Conservation (phyloP, 2,329 filamentous ascomycete genomes). For the Zelopaecilomyces penicillatus region DNA sequence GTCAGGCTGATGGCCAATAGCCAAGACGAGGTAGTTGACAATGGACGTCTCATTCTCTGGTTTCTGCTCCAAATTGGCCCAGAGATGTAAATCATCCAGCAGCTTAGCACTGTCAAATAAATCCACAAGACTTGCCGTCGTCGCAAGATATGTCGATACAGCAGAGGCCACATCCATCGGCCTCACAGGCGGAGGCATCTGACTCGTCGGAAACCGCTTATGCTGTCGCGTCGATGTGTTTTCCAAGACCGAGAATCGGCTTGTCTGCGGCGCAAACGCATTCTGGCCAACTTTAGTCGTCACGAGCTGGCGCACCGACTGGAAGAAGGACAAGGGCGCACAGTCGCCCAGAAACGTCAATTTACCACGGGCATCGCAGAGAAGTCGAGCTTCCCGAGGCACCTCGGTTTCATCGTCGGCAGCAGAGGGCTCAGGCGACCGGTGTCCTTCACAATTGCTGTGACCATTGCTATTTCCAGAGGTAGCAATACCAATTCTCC, state of each 20-base stretch:
- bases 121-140: constrained; percentile 39
- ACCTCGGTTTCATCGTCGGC: constrained; percentile 47
- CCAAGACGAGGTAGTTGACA: constrained; percentile 41
- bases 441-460: background rate
- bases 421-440: constrained; percentile 7
- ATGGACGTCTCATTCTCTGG: constrained; percentile 31
- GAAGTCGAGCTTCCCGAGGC: constrained; percentile 42
- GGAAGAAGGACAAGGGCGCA: constrained; percentile 47
- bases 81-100: constrained; percentile 30
- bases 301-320: constrained; percentile 45
- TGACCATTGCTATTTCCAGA: constrained; percentile 1
- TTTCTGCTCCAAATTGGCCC: constrained; percentile 28
- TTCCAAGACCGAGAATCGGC: constrained; percentile 41
- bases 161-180: constrained; percentile 18
- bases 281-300: constrained; percentile 38
- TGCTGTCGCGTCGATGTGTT: constrained; percentile 25
- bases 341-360: constrained; percentile 49
- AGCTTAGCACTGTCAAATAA: constrained; percentile 36
- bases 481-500: background rate
- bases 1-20: constrained; percentile 37
- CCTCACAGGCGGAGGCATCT: constrained; percentile 18
- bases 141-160: constrained; percentile 28
- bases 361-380: constrained; percentile 45
- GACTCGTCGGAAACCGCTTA: constrained; percentile 3
- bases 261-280: constrained; percentile 44